Base-by-base conservation (phyloP, 352 stramenopile species). In the Phytophthora ohioensis region DNA sequence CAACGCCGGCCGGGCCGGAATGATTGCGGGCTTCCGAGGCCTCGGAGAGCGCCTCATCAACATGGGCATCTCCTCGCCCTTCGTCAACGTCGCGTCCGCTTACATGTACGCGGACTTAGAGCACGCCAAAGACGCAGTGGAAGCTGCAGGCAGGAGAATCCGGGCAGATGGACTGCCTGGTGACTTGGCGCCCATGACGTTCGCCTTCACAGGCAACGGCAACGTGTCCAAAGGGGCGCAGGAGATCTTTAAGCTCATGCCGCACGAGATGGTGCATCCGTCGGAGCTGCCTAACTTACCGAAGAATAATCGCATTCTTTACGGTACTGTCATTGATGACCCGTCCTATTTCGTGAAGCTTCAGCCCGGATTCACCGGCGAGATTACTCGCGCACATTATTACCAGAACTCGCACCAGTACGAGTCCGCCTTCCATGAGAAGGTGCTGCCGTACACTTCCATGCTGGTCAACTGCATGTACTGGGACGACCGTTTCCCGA, bases 391-490 rank as follows among this genome's bases (percentile, higher is more conserved):
- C 10, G 75, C 91, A 5, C 83, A 99, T 57, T 99, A 98, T 79
- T 97, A 97, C 66, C 78, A 87, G 57, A 82, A 98, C 71, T 94
- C 97, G 4, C 80, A 94, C 43, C 62, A 90, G 36, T 99, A 99
- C 78, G 87, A 97, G 54, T 75, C 82, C 51, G 84, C 89, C 35
- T 99, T 99, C 80, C 88, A 97, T 57, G 75, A 97, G 64, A 88
- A 82, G 17, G 79, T 99, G 57, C 85, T 94, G 47, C 95, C 95
- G 5, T 88, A 98, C 69, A 82, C 87, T 56, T 97, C 94, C 38
- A 95, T 98, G 68, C 73, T 99, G 27, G 84, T 98, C 49, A 99
- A 99, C 81, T 94, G 93, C 70, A 98, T 98, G 76, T 99, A 99
- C 80, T 99, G 97, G 97, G 96, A 99, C 59, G 84, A 98, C 54